Evolutionary conservation across 805 yeast species (phyloP), one percentile per base, ranked within the genome.

Genomic region (Saturnispora quitensis): DNA sequence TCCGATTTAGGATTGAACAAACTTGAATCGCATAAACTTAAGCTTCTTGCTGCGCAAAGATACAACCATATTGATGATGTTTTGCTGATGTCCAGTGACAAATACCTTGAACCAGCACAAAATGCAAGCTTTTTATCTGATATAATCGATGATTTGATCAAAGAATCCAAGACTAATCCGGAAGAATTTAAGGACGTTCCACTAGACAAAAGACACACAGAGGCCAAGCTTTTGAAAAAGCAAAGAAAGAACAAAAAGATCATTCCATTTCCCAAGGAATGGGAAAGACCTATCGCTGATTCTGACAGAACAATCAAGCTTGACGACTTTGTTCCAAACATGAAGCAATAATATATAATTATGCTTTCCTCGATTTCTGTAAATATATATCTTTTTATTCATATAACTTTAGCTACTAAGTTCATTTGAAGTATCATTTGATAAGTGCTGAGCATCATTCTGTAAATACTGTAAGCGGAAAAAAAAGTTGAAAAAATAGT

Each of bases 131-230:
- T 75, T 65, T 69, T 88, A 56, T 81, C 83, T 18, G 85, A 81
- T 51, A 73, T 81, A 27, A 72, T 89, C 56, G 76, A 77, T 58
- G 74, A 74, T 51, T 71, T 93, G 47, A 61, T 90, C 28, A 64
- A 65, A 25, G 90, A 82, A 60, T 72, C 96, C 7, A 85, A 81
- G 61, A 84, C 80, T 48, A 62, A 75, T 44, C 61, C 72, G 3
- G 60, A 68, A n/a, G 86, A 84, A 51, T 86, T 87, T 59, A 73
- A 75, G 43, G 95, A 87, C 61, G 71, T 91, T 33, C 97, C 97
- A 33, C 67, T 91, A 47, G 96, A 90, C 66, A 80, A 74, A 25
- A 81, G 96, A 66, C 89, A 84, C 62, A 75, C 77, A 49, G 67
- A 65, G 49, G 75, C 78, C 15, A 79, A 73, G 61, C 61, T 70